These are phyloP conservation scores for Solanum chilense DNA, from an alignment of 257 asterid species.

Conservation along the genomic window DNA sequence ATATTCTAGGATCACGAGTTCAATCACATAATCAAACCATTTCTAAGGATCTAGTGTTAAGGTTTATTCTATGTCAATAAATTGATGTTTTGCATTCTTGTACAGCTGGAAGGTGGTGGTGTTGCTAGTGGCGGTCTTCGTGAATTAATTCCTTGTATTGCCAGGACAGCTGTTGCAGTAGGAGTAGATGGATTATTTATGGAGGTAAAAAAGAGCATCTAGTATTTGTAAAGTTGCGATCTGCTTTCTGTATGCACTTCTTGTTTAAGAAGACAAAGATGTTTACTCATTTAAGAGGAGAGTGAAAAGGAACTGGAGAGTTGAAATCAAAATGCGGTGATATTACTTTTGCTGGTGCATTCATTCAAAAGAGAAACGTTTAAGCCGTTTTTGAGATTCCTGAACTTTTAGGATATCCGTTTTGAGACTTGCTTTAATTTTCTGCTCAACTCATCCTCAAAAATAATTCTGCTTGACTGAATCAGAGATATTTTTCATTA, in stretches of 20 bases:
- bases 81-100: not conserved
- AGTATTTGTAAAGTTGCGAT: not conserved
- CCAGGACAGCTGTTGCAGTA: conserved; percentile 91
- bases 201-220: conserved; percentile 49
- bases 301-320: not conserved
- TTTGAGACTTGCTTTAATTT: not conserved
- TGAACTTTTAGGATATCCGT: not conserved
- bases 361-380: not conserved
- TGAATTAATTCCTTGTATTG: conserved; percentile 92
- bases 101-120: conserved; percentile 93
- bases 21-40: not conserved
- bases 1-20: not conserved
- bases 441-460: not conserved
- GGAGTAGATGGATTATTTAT: conserved; percentile 95
- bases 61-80: not conserved
- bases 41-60: not conserved
- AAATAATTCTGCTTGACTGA: not conserved
- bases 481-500: not conserved
- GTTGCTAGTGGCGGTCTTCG: conserved; percentile 99
- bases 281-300: not conserved
- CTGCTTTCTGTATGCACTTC: not conserved
- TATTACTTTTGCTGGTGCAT: not conserved
- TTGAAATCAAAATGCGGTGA: not conserved
- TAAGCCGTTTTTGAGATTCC: not conserved
- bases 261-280: not conserved